phyloP scores from a whole-genome alignment of 306 rosid species.

The Trifolium dubium region DNA sequence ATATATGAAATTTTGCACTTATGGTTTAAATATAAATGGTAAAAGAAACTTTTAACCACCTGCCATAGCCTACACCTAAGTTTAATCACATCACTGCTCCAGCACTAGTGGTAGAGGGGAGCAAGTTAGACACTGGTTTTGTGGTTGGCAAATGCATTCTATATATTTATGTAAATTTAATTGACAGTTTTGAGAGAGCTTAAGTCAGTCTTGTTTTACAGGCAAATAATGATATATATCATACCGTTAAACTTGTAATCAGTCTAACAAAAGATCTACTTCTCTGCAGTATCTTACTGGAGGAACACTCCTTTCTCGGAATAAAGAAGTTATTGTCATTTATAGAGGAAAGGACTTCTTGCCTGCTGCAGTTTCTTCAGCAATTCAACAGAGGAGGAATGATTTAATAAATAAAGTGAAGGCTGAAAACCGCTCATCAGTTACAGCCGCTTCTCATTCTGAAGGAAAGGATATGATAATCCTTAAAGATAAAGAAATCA shows the following conservation, averaged over 20 bases:
- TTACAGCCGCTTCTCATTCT: slow-evolving; percentile 41
- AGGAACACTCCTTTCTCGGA: slow-evolving; percentile 84
- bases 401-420: slow-evolving; percentile 45
- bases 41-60: slow-evolving; percentile 16
- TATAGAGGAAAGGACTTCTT: slow-evolving; percentile 94
- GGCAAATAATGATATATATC: neutral
- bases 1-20: slow-evolving; percentile 32
- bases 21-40: slow-evolving; percentile 27
- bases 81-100: slow-evolving; percentile 27
- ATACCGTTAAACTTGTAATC: slow-evolving; percentile 28
- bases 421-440: slow-evolving; percentile 37
- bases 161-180: slow-evolving; percentile 22
- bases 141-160: slow-evolving; percentile 5
- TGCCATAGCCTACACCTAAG: neutral
- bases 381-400: slow-evolving; percentile 79
- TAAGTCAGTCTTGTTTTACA: slow-evolving; percentile 21
- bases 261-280: slow-evolving; percentile 34
- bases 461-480: slow-evolving; percentile 39
- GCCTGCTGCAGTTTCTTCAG: slow-evolving; percentile 83
- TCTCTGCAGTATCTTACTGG: slow-evolving; percentile 81
- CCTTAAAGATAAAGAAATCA: slow-evolving; percentile 41
- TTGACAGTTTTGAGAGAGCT: slow-evolving; percentile 5
- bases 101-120: neutral
- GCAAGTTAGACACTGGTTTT: slow-evolving; percentile 33
- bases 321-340: slow-evolving; percentile 72